Base-by-base conservation (phyloP, 2,329 filamentous ascomycete species). In the Neospermospora avenae region DNA sequence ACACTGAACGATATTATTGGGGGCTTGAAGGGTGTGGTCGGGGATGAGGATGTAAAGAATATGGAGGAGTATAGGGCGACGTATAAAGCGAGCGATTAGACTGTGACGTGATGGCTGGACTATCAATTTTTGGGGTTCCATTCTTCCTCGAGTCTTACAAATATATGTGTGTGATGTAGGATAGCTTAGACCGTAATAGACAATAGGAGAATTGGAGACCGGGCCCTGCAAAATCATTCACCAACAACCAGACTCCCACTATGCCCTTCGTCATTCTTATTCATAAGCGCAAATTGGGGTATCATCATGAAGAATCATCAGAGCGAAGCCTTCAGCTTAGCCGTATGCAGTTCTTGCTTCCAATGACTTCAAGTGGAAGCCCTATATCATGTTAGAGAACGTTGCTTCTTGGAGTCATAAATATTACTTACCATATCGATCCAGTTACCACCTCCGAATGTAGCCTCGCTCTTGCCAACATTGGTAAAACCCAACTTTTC, bases 1-100 rank as follows among this genome's bases (percentile, higher is more conserved):
- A 93, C 88, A 44, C 80, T 98, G 66, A 85, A 92, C 70, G 91
- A 98, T 75, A 86, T 98, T 68, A 87, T 93, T 67, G 81, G 81
- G 57, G 87, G 87, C 11, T 78, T 78, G 84, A 67, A 85, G 71
- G 79, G 79, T 45, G 78, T 85, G 67, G 85, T 84, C 44, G 82
- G 83, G 1, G 81, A 82, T 51, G 80, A 84, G 35, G 83, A 91
- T 65, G 79, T 89, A 65, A 78, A 80, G 76, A 80, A 80, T 61
- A 87, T 91, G 73, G 84, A 90, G 76, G 88, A 86, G 72, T 96
- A 96, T 75, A 84, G 89, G 58, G 74, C 75, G 48, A 83, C 83
- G 76, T 89, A 85, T 74, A 84, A 82, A 73, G 82, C 84, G 20
- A 83, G 76, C 55, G 83, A 86, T 67, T 71, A 66, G 61, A 64